phyloP scores from a whole-genome alignment of 345 rosid species.

The Eutrema yunnanense region DNA sequence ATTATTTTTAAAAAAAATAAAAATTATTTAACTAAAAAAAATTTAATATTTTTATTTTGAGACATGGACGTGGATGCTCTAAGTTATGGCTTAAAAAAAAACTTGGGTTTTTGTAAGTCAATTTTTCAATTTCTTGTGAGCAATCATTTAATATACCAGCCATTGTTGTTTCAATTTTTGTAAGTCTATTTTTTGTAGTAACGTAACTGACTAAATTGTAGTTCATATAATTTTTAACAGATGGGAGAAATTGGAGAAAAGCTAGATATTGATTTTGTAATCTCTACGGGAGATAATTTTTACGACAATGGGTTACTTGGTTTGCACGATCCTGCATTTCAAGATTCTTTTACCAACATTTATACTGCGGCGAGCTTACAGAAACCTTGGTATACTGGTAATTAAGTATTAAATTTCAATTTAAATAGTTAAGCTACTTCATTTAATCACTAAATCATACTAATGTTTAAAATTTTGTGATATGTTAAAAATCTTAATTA shows the following conservation, averaged over 20 bases:
- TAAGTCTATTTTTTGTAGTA: neutral
- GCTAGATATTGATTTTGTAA: constrained; percentile 37
- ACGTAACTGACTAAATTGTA: neutral
- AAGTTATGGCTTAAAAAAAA: no score
- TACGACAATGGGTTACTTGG: constrained; percentile 39
- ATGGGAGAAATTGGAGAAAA: constrained; percentile 42
- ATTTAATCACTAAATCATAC: neutral
- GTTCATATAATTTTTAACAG: constrained; percentile 8
- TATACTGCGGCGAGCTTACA: constrained; percentile 36
- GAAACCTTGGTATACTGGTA: constrained; percentile 45
- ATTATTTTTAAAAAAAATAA: neutral
- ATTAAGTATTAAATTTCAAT: neutral
- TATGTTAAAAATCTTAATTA: neutral
- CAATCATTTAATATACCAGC: neutral
- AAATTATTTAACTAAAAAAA: no score
- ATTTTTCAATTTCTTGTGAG: neutral
- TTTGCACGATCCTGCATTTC: constrained; percentile 30
- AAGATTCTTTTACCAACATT: constrained; percentile 33
- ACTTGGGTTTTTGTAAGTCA: no score
- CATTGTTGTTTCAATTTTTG: neutral
- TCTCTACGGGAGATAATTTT: constrained; percentile 48
- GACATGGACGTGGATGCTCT: no score
- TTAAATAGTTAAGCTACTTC: neutral
- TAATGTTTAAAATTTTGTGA: neutral
- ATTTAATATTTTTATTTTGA: no score